Conservation (phyloP, 148 eudicot species). For the Nepenthes mirabilis region DNA sequence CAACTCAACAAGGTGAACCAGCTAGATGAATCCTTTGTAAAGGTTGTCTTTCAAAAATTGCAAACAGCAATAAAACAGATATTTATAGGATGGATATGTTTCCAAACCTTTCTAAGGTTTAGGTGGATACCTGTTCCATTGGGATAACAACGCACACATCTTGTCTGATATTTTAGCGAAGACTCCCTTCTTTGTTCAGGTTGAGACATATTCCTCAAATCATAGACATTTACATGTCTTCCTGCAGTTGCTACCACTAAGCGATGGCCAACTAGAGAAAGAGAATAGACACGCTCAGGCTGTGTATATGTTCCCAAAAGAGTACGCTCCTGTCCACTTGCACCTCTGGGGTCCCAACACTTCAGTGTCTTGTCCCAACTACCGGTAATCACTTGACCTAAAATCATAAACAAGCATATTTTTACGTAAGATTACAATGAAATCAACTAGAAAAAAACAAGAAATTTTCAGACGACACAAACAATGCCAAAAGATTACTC, state of each 20-base stretch:
- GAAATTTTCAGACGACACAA: background rate
- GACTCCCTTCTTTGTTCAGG: conserved; percentile 95
- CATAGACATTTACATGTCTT: conserved; percentile 91
- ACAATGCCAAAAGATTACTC: too few relatives aligned
- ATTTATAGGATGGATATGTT: too few relatives aligned
- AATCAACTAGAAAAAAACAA: background rate
- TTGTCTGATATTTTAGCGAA: conserved; percentile 86
- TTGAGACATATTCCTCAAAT: conserved; percentile 89
- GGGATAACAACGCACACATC: conserved; percentile 94
- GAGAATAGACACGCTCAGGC: conserved; percentile 94
- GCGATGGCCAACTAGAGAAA: conserved; percentile 78
- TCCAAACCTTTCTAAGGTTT: background rate
- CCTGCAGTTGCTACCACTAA: conserved; percentile 94
- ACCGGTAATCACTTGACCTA: conserved; percentile 93
- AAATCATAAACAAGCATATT: conserved; percentile 3
- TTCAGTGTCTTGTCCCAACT: conserved; percentile 97
- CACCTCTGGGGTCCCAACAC: conserved; percentile 99
- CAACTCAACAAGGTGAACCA: too few relatives aligned
- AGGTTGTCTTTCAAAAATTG: background rate
- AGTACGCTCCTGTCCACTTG: conserved; percentile 77
- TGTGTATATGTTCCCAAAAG: conserved; percentile 84
- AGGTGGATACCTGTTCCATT: conserved; percentile 62
- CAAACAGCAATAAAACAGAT: too few relatives aligned
- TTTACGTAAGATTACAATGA: background rate
- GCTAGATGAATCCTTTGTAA: too few relatives aligned